Evolutionary conservation across 1,139 yeast genomes (phyloP), one percentile per base, ranked within the genome.

Genomic region (Magnusiomyces magnusii): DNA sequence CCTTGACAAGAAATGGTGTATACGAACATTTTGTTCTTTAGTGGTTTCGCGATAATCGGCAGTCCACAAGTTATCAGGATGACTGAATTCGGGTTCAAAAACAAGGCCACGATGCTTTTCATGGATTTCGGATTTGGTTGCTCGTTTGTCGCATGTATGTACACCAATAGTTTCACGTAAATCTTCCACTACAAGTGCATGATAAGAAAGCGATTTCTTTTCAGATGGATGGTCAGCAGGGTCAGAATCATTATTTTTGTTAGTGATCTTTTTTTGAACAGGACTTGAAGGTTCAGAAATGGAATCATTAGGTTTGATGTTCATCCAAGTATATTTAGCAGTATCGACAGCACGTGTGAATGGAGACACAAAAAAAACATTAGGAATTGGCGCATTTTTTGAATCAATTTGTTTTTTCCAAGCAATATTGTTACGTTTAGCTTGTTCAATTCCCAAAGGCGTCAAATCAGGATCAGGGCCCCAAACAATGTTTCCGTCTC

Each of bases 381-480:
- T 65, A 1, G 92, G 92, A 39, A 80, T 62, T 0, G 86, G 82
- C 13, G 82, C 81, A 0, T 83, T 83, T 23, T 71, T 51, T 3
- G 28, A 66, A 5, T 10, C 7, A 27, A 81, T 63, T 65, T 84
- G 81, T n/a, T 55, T 53, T 44, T 70, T 64, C 77, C 86, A 76
- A 5, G 78, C 78, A n/a, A 61, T 61, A 42, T 73, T 68, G 60
- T 84, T 82, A 57, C 76, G 80, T 36, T 66, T 64, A 1, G 80
- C 81, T 64, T 78, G 86, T 76, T 71, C 78, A 78, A 55, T 68
- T 2, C 95, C 95, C 51, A 79, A 65, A 2, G 76, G 78, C 0
- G 93, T 86, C 58, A 87, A 75, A 57, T 76, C 76, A 1, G 90
- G 85, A 69, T 85, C 90, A 0, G 90, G 89, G 0, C 85, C 89